Evolutionary conservation across 345 rosid genomes (phyloP).

Genomic region (Cardamine chenopodiifolia): DNA sequence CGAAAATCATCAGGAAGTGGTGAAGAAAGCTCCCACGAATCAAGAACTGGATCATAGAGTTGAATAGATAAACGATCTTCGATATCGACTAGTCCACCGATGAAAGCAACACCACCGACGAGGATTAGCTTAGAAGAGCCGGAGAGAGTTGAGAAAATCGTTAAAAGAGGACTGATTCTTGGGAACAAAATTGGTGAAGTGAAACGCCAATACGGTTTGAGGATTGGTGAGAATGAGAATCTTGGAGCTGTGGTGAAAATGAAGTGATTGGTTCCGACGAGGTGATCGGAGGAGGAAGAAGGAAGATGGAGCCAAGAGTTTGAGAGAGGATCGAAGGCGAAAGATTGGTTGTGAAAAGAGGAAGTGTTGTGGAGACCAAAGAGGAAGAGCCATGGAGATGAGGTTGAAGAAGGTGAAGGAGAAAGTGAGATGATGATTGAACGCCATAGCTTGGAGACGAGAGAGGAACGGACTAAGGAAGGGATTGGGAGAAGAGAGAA

Average conservation of each 20-base stretch:
- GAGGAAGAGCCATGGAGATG: slow-evolving; percentile 85
- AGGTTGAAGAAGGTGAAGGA: slow-evolving; percentile 29
- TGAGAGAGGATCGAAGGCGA: slow-evolving; percentile 80
- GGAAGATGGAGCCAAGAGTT: slow-evolving; percentile 74
- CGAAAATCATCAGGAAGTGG: slow-evolving; percentile 77
- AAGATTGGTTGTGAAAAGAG: slow-evolving; percentile 73
- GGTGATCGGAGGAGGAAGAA: slow-evolving; percentile 41
- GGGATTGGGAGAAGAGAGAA: slow-evolving; percentile 76
- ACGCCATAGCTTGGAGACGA: slow-evolving; percentile 71
- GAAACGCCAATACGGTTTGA: slow-evolving; percentile 53
- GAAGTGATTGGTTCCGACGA: slow-evolving; percentile 61
- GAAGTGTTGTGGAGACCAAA: slow-evolving; percentile 86
- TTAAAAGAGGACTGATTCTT: slow-evolving; percentile 65
- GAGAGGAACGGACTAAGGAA: slow-evolving; percentile 68
- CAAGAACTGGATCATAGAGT: slow-evolving; percentile 58
- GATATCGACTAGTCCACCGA: slow-evolving; percentile 62
- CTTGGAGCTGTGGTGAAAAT: slow-evolving; percentile 70
- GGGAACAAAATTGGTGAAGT: slow-evolving; percentile 61
- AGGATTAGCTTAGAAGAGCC: slow-evolving; percentile 52
- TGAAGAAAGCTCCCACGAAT: slow-evolving; percentile 70
- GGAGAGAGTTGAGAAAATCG: slow-evolving; percentile 45
- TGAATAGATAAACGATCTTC: slow-evolving; percentile 76
- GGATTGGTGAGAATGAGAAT: slow-evolving; percentile 64
- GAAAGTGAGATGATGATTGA: slow-evolving; percentile 53
- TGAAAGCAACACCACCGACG: slow-evolving; percentile 58